Evolutionary conservation across 2,329 filamentous ascomycete genomes (phyloP).

Genomic region (Penicillium sp.): DNA sequence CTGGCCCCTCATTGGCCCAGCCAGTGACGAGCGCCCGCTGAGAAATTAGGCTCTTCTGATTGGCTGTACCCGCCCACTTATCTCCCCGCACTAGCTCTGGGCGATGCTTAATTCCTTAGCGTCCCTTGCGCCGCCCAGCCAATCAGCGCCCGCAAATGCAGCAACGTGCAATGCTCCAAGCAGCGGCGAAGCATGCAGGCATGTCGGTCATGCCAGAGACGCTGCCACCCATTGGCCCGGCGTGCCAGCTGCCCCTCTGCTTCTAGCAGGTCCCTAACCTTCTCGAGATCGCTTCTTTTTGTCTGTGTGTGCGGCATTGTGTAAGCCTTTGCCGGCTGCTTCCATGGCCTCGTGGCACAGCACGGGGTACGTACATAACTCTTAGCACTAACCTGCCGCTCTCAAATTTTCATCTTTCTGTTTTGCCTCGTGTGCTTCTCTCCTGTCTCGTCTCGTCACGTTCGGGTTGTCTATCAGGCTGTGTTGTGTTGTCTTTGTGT

Average conservation of each 20-base stretch:
- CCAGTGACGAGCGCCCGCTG: neutral
- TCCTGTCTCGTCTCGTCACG: too few relatives aligned
- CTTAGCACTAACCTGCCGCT: neutral
- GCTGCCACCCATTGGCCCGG: too few relatives aligned
- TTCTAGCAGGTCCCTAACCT: too few relatives aligned
- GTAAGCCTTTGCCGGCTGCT: too few relatives aligned
- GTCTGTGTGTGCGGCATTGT: too few relatives aligned
- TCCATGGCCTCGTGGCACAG: neutral
- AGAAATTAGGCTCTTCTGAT: neutral
- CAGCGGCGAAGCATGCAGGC: neutral
- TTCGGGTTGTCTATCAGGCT: too few relatives aligned
- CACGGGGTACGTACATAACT: neutral
- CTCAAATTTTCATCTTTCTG: neutral
- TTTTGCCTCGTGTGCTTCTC: neutral
- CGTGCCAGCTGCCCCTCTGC: too few relatives aligned
- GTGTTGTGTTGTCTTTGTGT: too few relatives aligned
- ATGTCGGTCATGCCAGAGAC: neutral
- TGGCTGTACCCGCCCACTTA: neutral
- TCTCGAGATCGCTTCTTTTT: too few relatives aligned
- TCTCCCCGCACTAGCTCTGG: neutral
- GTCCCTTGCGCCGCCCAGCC: neutral
- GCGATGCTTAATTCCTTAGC: neutral
- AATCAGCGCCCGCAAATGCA: neutral
- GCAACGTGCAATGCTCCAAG: constrained; percentile 17
- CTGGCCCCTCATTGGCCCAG: constrained; percentile 2